Evolutionary conservation across 1,139 yeast genomes (phyloP), one percentile per base, ranked within the genome.

Genomic region (Yamadazyma buinensis): DNA sequence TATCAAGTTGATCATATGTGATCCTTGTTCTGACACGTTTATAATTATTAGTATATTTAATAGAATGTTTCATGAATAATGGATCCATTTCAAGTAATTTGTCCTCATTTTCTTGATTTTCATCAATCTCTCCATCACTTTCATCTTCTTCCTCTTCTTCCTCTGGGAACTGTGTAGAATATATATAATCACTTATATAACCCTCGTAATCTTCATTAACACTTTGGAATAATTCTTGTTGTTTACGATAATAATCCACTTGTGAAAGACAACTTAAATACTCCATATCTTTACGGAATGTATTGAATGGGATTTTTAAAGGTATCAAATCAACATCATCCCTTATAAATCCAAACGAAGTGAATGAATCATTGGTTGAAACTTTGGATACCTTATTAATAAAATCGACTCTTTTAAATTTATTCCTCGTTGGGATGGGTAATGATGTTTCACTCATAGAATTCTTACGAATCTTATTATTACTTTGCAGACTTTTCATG

Each of bases 271-370:
- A 74, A 17, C 84, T 78, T 29, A 80, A 58, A 30, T 57, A 60
- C 7, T 64, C 65, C 43, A 81, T 61, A 46, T 81, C 84, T 20
- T 52, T 45, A 8, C 63, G 44, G 29, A 77, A 64, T 15, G 64
- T 59, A 45, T 76, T 73, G 35, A 63, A 58, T 7, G 57, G 55
- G 10, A 79, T 48, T 32, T 69, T 54, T 22, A 77, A 59, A 0
- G 85, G 84, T 3, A 82, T 51, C 15, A 60, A 49, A 41, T 75
- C 80, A 11, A 71, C 55, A 34, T 84, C 94, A 44, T 80, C 83
- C 44, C 84, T 69, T 7, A 86, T 60, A 32, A 83, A 77, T 1
- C 79, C 81, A 62, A 85, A 86, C 0, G 87, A 80, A 0, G 77
- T 64, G 52, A 84, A 85, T 13, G 65, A 57, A 1, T 80, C 70